Evolutionary conservation across 176 grass and related monocot species (phyloP), one percentile per base, ranked within the genome.

Genomic region (Zoysia pacifica): DNA sequence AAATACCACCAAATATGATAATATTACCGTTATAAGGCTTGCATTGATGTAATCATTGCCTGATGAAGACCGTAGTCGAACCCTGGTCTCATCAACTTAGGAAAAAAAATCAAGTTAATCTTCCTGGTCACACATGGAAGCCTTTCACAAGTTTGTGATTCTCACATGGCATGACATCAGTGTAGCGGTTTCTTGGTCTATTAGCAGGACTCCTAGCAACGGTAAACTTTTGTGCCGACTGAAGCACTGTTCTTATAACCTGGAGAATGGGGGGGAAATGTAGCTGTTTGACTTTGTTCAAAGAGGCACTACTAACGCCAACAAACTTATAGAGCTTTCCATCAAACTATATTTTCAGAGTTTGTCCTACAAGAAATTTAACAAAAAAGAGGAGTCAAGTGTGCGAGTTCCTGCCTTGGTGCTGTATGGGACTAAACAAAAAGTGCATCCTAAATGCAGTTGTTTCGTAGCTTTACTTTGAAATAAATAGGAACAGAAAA

Each of bases 151-250:
- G 75, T 77, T 79, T 40, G 16, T 35, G 13, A 47, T 76, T 66
- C 89, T 84, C 86, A 98, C 92, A 98, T 79, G 96, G 84, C 81
- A 95, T 64, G 43, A 98, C 53, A 89, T 98, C 96, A 58, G 85
- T 83, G 73, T 98, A 98, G 73, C 96, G 90, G 69, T 98, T 98
- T 83, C 80, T 95, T 78, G 20, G 62, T 43, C 81, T 86, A 79
- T 98, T 98, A 50, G 46, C 75, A 84, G 86, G n/a, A 18, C 52
- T 51, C 15, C 74, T 79, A 91, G 96, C 92, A 42, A 38, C 89
- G 42, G 28, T 74, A 67, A 88, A 90, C n/a, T 82, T 72, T 9
- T 90, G 28, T 50, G 6, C 0, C 2, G 11, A 62, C 20, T 20
- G 28, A 36, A 50, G 72, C 42, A 28, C 46, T 86, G 38, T 58